Conservation (phyloP, 2,329 filamentous ascomycete genomes). For the Pseudogymnoascus sp. region DNA sequence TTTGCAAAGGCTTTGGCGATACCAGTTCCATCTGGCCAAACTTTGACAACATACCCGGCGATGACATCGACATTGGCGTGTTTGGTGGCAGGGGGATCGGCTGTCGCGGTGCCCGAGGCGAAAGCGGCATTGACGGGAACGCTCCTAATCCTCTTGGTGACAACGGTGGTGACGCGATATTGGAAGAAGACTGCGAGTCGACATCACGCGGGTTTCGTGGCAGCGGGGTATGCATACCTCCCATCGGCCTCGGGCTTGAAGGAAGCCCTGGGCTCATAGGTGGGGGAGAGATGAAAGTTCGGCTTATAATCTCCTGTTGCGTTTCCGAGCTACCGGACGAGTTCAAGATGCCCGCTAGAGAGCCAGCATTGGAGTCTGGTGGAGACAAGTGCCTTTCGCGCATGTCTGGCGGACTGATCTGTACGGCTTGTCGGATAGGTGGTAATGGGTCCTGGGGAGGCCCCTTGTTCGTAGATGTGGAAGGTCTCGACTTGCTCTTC, state of each 20-base stretch:
- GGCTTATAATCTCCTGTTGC: constrained; percentile 19
- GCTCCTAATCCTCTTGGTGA: constrained; percentile 49
- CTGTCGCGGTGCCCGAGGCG: constrained; percentile 65
- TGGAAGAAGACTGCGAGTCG: constrained; percentile 31
- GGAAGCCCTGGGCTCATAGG: constrained; percentile 55
- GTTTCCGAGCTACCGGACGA: constrained; percentile 23
- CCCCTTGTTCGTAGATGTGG: constrained; percentile 23
- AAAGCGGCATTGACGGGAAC: constrained; percentile 50
- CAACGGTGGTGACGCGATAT: constrained; percentile 55
- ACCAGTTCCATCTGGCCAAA: constrained; percentile 29
- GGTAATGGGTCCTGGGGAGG: constrained; percentile 33
- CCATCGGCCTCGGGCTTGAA: constrained; percentile 49
- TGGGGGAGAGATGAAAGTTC: constrained; percentile 32
- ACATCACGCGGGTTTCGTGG: constrained; percentile 47
- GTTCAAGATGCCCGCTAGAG: constrained; percentile 46
- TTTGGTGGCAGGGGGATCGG: constrained; percentile 65
- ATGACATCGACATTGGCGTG: constrained; percentile 56
- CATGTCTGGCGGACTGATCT: constrained; percentile 27
- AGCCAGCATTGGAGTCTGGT: constrained; percentile 36
- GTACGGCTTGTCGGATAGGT: constrained; percentile 32
- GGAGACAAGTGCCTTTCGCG: constrained; percentile 27
- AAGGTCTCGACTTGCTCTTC: constrained; percentile 46
- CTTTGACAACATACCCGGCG: constrained; percentile 29
- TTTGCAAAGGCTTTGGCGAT: constrained; percentile 36
- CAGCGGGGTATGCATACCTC: constrained; percentile 51